A percentile compares a stretch with the other conserved stretches of the same genome.
Evolutionary conservation across 2,329 filamentous ascomycete genomes (phyloP).

Genomic region (Graphilbum sp.): DNA sequence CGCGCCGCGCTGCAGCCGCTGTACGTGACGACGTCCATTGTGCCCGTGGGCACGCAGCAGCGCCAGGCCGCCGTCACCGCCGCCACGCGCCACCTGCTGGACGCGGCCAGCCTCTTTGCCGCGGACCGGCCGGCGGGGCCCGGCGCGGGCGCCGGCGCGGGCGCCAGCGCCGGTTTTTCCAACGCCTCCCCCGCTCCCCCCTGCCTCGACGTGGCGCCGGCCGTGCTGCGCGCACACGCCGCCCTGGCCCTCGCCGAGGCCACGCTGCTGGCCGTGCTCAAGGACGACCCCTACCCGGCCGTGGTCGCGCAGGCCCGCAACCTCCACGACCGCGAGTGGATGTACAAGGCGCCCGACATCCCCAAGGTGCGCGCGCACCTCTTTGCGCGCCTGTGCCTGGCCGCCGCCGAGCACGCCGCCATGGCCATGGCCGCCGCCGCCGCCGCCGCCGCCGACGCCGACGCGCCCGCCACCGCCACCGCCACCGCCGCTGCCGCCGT

Average conservation of each 20-base stretch:
- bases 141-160: too few relatives aligned
- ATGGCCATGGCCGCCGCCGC: slow-evolving; percentile 38
- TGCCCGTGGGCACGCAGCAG: slow-evolving; percentile 45
- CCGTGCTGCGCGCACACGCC: slow-evolving; percentile 38
- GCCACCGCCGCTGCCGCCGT: slow-evolving; percentile 19
- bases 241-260: slow-evolving; percentile 70
- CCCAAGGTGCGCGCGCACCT: slow-evolving; percentile 79
- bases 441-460: slow-evolving; percentile 14
- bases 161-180: too few relatives aligned
- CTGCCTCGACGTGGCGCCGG: slow-evolving; percentile 31
- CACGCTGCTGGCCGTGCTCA: slow-evolving; percentile 75
- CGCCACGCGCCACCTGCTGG: slow-evolving; percentile 63
- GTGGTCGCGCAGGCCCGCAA: slow-evolving; percentile 70
- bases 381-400: slow-evolving; percentile 74
- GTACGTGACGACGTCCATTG: slow-evolving; percentile 46
- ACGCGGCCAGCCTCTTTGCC: slow-evolving; percentile 62
- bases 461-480: slow-evolving; percentile 14
- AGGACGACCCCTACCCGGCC: slow-evolving; percentile 85
- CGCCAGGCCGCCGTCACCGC: slow-evolving; percentile 52
- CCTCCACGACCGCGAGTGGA: slow-evolving; percentile 80
- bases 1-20: slow-evolving; percentile 57
- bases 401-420: slow-evolving; percentile 73
- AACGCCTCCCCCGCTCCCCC: too few relatives aligned
- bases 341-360: slow-evolving; percentile 80
- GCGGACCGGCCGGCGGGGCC: too few relatives aligned